Evolutionary conservation across 495 filamentous ascomycete genomes (phyloP).

Genomic region (Neurospora terricola): DNA sequence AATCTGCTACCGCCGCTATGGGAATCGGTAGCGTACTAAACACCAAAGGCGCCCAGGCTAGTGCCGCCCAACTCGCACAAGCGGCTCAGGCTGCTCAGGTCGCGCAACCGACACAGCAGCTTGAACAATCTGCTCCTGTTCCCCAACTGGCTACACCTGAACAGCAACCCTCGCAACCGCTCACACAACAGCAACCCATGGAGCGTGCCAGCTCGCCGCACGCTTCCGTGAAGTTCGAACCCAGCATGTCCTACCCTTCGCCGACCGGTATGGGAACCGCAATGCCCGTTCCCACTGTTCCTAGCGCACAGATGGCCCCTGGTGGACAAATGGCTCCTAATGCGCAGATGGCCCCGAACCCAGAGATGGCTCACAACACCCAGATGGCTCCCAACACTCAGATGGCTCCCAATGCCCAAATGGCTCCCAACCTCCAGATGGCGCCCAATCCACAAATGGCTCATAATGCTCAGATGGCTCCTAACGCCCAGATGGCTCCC

Average conservation of each 20-base stretch:
- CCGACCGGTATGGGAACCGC: conserved; percentile 24
- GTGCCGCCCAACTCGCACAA: not conserved
- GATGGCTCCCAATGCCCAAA: too few relatives aligned
- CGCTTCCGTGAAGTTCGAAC: conserved; percentile 45
- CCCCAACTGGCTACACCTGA: conserved; percentile 11
- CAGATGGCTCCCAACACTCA: not conserved
- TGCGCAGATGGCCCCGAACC: not conserved
- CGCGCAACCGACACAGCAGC: not conserved
- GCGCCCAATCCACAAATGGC: not conserved
- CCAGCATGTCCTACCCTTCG: conserved; percentile 24
- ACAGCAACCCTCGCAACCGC: conserved; percentile 10
- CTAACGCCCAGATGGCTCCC: not conserved
- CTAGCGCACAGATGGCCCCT: conserved; percentile 41
- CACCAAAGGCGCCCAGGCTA: conserved; percentile 15
- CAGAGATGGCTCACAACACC: not conserved
- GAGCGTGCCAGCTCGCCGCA: conserved; percentile 64
- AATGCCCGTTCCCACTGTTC: conserved; percentile 28
- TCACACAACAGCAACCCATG: conserved; percentile 28
- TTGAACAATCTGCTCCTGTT: not conserved
- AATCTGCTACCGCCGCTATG: conserved; percentile 25
- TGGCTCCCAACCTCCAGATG: not conserved
- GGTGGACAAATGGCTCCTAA: not conserved
- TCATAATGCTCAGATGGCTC: not conserved
- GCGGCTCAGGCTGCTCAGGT: not conserved
- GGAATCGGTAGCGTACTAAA: conserved; percentile 30